Conservation (phyloP, 2,329 filamentous ascomycete genomes). For the Dactylellina haptotyla region DNA sequence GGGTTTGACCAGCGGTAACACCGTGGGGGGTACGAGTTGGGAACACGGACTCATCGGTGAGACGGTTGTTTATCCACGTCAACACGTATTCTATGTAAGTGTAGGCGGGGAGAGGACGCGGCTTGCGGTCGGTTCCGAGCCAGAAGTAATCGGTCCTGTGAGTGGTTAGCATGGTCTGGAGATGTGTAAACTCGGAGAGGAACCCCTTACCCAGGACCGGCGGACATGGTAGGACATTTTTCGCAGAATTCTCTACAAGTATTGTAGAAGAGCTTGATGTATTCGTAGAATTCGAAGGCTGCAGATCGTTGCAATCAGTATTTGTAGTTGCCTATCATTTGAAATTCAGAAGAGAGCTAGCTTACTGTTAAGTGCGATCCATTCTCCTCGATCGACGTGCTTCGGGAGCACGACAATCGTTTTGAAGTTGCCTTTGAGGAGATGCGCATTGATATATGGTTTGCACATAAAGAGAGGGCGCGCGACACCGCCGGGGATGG, state of each 20-base stretch:
- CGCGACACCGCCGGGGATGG: slow-evolving; percentile 62
- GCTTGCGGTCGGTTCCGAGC: slow-evolving; percentile 58
- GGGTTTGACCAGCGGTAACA: slow-evolving; percentile 62
- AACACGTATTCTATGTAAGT: slow-evolving; percentile 59
- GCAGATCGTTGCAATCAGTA: neutral
- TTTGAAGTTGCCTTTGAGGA: slow-evolving; percentile 93
- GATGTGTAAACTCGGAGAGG: neutral
- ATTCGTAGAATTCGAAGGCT: slow-evolving; percentile 59
- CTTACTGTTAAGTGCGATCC: slow-evolving; percentile 92
- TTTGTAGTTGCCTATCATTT: neutral
- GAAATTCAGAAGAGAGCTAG: neutral
- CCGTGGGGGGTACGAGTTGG: slow-evolving; percentile 57
- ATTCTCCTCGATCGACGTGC: slow-evolving; percentile 92
- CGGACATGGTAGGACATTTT: slow-evolving; percentile 91
- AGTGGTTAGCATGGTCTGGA: neutral
- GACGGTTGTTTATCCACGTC: slow-evolving; percentile 58
- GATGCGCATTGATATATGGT: slow-evolving; percentile 60
- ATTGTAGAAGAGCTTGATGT: slow-evolving; percentile 61
- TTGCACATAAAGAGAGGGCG: slow-evolving; percentile 64
- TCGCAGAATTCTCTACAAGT: slow-evolving; percentile 88
- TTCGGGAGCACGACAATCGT: slow-evolving; percentile 91
- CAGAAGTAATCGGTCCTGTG: slow-evolving; percentile 58
- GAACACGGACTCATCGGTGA: slow-evolving; percentile 58
- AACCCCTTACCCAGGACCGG: slow-evolving; percentile 78
- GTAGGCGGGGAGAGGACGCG: slow-evolving; percentile 57